Base-by-base conservation (phyloP, 331 rosid genomes). In the Saraca asoca region DNA sequence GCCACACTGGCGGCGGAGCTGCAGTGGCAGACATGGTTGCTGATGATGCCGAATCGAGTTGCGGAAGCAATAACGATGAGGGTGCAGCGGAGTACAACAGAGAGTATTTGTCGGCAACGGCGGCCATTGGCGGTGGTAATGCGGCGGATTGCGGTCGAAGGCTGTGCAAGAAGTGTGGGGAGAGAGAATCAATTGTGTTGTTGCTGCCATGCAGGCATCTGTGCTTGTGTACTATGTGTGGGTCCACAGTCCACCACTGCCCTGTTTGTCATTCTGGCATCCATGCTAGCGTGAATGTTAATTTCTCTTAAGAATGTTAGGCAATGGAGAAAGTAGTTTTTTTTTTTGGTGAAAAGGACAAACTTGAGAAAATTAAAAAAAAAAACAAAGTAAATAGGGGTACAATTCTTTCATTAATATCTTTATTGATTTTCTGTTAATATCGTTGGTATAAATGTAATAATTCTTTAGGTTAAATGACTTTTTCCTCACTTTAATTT, bases 171-270 rank as follows among this genome's bases (percentile, higher is more conserved):
- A 80, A 44, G 12, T 92, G 98, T 54, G 76, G 87, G 75, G 80
- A 13, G 41, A 52, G 81, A 2, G 95, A 92, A 52, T 79, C 95
- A 13, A 71, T 69, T 53, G 98, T 92, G 76, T 43, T 92, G 78
- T 58, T 85, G 63, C 52, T 93, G 62, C 98, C 96, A 67, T 93
- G 98, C 74, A 85, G 94, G 83, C 98, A 93, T 67, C 77, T 93
- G 15, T 93, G 98, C 66, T 76, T 89, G 11, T 93, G 98, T 51
- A 74, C 87, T 7, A 45, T 60, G 70, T 93, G 98, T 78, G 98
- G 94, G 87, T 85, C 98, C 94, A 66, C 73, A 0, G 39, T 81
- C 0, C 74, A 75, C 14, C 76, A 68, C 24, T 93, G 98, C 71
- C 98, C 98, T 0, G 83, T 87, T 0, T 93, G 98, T 72, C 52